Percentiles rank a stretch among this genome's conserved stretches.
Evolutionary conservation across 73 alveolate genomes (phyloP).

Genomic region (Tetrahymena thermophila): DNA sequence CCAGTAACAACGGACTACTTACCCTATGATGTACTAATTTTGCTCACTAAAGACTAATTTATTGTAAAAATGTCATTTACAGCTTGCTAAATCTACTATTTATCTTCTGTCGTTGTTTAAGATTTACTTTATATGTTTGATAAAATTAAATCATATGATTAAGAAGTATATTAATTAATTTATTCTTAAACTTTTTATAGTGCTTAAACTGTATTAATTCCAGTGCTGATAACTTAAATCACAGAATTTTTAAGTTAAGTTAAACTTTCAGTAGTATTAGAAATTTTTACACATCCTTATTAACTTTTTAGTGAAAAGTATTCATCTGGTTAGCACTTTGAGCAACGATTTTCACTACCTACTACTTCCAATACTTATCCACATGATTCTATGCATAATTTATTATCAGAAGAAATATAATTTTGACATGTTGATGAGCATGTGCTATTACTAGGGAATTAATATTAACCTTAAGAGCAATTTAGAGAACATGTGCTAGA

Average conservation of each 20-base stretch:
- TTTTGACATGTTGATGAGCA: background rate
- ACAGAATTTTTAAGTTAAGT: background rate
- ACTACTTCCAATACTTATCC: background rate
- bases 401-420: background rate
- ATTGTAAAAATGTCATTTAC: background rate
- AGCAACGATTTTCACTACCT: background rate
- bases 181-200: too few species aligned
- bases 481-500: background rate
- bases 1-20: background rate
- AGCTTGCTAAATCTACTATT: background rate
- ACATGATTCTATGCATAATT: background rate
- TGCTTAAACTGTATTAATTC: background rate
- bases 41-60: too few species aligned
- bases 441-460: background rate
- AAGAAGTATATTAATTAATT: background rate
- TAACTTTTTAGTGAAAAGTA: background rate
- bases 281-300: background rate
- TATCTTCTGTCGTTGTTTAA: background rate
- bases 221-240: too few species aligned
- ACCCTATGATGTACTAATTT: background rate
- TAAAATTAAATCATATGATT: background rate
- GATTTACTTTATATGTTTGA: too few species aligned
- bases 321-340: background rate
- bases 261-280: background rate
- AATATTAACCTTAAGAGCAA: background rate